Evolutionary conservation across 192 early-diverging fungal genomes (phyloP).

Genomic region (Coemansia sp.): DNA sequence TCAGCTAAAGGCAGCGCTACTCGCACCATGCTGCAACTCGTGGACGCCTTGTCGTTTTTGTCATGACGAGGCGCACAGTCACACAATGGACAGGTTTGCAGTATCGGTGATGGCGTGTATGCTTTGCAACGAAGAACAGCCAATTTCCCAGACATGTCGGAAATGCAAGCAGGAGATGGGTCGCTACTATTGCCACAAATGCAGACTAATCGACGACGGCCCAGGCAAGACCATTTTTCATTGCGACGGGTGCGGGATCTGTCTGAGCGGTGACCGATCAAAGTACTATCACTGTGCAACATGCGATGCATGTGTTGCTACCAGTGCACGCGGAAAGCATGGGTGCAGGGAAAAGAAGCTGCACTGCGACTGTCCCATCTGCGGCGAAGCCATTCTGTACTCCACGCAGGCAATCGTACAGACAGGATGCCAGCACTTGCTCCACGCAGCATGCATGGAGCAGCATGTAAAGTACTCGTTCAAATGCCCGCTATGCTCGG

Average conservation of each 20-base stretch:
- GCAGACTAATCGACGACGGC: constrained; percentile 90
- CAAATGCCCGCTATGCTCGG: constrained; percentile 93
- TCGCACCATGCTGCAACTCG: constrained; percentile 66
- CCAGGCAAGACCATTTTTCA: constrained; percentile 84
- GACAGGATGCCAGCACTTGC: constrained; percentile 79
- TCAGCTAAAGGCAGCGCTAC: constrained; percentile 40
- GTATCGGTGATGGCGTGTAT: constrained; percentile 90
- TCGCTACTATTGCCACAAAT: constrained; percentile 81
- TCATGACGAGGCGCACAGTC: constrained; percentile 64
- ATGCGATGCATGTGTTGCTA: constrained; percentile 89
- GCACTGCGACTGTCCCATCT: constrained; percentile 93
- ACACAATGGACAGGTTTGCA: constrained; percentile 63
- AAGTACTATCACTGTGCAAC: constrained; percentile 91
- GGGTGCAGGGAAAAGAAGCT: constrained; percentile 89
- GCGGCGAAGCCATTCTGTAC: constrained; percentile 93
- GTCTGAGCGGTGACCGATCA: constrained; percentile 73
- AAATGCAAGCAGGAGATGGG: constrained; percentile 63
- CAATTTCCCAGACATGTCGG: constrained; percentile 67
- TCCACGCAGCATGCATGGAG: constrained; percentile 82
- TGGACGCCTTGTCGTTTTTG: constrained; percentile 77
- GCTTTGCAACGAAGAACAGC: constrained; percentile 80
- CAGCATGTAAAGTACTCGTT: constrained; percentile 86
- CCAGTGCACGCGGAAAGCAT: constrained; percentile 68
- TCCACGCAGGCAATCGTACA: constrained; percentile 68
- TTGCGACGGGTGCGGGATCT: constrained; percentile 90